These are phyloP conservation scores for Canna indica DNA, from an alignment of 176 grass and related monocot species.

Conservation along the genomic window DNA sequence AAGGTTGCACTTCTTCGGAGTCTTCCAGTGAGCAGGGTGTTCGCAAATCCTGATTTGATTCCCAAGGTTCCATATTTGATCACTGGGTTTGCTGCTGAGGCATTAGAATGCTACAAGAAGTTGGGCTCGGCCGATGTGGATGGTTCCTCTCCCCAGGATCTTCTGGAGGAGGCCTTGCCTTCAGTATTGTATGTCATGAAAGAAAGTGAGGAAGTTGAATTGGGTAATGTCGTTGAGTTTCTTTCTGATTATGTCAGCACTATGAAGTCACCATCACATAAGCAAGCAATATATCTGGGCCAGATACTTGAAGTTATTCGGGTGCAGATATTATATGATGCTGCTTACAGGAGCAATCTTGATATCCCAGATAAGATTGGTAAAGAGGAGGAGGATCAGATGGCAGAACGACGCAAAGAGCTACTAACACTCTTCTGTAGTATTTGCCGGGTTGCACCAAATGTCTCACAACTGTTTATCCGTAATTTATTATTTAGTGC, in stretches of 20 bases:
- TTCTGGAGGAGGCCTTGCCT: conserved; percentile 70
- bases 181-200: conserved; percentile 73
- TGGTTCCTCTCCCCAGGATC: conserved; percentile 39
- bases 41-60: conserved; percentile 41
- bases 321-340: conserved; percentile 66
- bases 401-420: conserved; percentile 72
- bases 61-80: conserved; percentile 57
- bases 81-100: conserved; percentile 54
- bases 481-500: conserved; percentile 44
- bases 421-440: conserved; percentile 65
- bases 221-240: conserved; percentile 62
- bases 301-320: conserved; percentile 68
- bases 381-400: conserved; percentile 83
- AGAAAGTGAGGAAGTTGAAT: conserved; percentile 55
- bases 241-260: conserved; percentile 62
- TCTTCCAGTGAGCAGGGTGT: conserved; percentile 38
- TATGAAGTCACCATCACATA: conserved; percentile 67
- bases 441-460: conserved; percentile 72
- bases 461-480: conserved; percentile 67
- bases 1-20: conserved; percentile 67
- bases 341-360: conserved; percentile 61
- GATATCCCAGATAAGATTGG: conserved; percentile 83
- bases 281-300: conserved; percentile 53
- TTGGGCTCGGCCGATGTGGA: conserved; percentile 50
- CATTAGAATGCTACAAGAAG: conserved; percentile 62